Evolutionary conservation across 2,329 filamentous ascomycete species (phyloP).

Genomic region (Cadophora malorum): DNA sequence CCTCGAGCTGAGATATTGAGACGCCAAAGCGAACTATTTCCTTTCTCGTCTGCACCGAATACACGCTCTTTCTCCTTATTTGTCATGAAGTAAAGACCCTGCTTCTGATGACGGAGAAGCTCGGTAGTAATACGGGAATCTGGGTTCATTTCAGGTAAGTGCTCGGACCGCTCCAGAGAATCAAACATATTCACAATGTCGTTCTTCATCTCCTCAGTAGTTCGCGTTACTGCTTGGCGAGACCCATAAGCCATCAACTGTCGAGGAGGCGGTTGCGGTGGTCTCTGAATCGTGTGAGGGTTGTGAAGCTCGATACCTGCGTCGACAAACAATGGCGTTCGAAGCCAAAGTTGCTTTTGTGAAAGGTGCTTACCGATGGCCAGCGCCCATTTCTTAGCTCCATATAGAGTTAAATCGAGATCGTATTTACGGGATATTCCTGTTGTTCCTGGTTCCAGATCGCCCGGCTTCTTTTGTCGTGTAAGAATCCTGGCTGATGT

Average conservation of each 20-base stretch:
- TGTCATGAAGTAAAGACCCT: constrained; percentile 86
- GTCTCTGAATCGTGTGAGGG: constrained; percentile 61
- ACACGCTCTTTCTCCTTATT: constrained; percentile 73
- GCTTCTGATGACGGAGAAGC: constrained; percentile 85
- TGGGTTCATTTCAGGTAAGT: constrained; percentile 76
- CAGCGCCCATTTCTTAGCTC: constrained; percentile 68
- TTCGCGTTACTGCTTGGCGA: constrained; percentile 55
- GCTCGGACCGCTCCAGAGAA: constrained; percentile 75
- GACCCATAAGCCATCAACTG: constrained; percentile 47
- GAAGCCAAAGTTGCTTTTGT: constrained; percentile 70
- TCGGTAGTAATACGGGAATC: constrained; percentile 66
- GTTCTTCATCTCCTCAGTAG: constrained; percentile 83
- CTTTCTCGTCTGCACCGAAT: constrained; percentile 63
- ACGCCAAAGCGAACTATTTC: constrained; percentile 80
- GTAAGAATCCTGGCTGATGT: constrained; percentile 74
- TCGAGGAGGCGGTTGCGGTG: constrained; percentile 36
- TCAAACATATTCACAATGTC: constrained; percentile 91
- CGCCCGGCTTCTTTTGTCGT: constrained; percentile 66
- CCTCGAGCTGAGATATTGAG: constrained; percentile 61
- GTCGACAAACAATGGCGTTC: constrained; percentile 69
- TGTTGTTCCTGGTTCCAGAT: constrained; percentile 63
- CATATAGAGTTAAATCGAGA: constrained; percentile 80
- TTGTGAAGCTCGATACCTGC: constrained; percentile 76
- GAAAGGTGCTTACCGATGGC: constrained; percentile 72
- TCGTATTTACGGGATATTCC: constrained; percentile 64